Conservation (phyloP, 306 rosid species). For the Astragalus membranaceus region DNA sequence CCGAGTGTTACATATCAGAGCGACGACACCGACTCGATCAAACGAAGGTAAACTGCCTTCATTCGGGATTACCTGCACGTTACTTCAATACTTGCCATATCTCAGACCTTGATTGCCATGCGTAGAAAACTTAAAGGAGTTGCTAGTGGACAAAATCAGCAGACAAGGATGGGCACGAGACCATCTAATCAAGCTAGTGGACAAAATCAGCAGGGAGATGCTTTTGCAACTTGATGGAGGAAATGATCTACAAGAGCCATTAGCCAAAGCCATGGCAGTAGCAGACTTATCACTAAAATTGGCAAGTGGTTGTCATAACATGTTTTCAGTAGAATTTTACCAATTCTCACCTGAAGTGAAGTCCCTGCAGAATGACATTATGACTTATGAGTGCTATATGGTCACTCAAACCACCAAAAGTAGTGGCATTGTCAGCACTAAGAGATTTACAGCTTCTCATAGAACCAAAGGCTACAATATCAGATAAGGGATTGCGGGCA, state of each 20-base stretch:
- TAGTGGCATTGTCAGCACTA: conserved; percentile 29
- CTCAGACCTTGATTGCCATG: conserved; percentile 57
- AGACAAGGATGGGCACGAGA: conserved; percentile 43
- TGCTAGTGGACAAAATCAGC: no score
- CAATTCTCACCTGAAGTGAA: conserved; percentile 53
- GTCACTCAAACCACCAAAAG: conserved; percentile 19
- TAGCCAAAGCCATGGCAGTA: conserved; percentile 80
- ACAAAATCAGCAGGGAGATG: conserved; percentile 33
- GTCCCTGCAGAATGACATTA: conserved; percentile 59
- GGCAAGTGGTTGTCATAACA: conserved; percentile 35
- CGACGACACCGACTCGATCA: no score
- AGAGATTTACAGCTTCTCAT: conserved; percentile 41
- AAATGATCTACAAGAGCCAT: conserved; percentile 49
- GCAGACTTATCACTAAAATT: conserved; percentile 62
- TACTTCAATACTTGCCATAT: conserved; percentile 37
- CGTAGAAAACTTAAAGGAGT: conserved; percentile 49
- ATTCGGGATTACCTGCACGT: no score
- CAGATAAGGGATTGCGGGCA: conserved; percentile 31
- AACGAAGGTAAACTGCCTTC: no score
- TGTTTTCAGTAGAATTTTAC: conserved; percentile 36
- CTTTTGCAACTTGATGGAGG: conserved; percentile 43
- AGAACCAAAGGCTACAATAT: conserved; percentile 44
- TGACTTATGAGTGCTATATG: conserved; percentile 62
- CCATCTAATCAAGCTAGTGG: conserved; percentile 33
- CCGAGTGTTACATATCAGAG: no score